phyloP scores from a whole-genome alignment of 257 asterid species.

The Mitragyna speciosa region DNA sequence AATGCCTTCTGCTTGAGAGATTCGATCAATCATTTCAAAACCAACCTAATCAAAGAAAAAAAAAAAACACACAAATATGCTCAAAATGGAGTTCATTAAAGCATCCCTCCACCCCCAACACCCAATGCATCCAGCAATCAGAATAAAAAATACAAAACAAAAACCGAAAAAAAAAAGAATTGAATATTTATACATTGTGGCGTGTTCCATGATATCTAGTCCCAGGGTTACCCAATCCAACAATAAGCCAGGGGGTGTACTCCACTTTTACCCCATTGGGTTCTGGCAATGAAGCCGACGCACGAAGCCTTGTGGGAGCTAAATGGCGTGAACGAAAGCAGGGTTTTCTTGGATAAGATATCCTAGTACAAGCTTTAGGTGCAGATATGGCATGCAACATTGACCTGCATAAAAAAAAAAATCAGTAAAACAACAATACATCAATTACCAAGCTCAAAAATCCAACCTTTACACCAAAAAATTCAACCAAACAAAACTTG shows the following conservation, averaged over 20 bases:
- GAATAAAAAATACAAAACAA: not conserved
- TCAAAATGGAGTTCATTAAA: not conserved
- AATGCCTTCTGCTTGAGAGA: constrained; percentile 76
- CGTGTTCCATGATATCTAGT: constrained; percentile 95
- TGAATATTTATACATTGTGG: constrained; percentile 60
- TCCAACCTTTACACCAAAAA: not conserved
- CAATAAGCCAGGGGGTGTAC: constrained; percentile 96
- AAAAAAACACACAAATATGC: not conserved
- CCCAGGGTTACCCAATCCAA: constrained; percentile 99
- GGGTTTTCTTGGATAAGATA: constrained; percentile 49
- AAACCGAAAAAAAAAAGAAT: not conserved
- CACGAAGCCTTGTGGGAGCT: constrained; percentile 44
- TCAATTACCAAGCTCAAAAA: not conserved
- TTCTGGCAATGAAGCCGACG: constrained; percentile 53
- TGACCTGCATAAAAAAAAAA: constrained; percentile 20
- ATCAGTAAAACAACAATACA: not conserved
- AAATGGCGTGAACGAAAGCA: constrained; percentile 36
- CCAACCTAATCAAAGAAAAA: constrained; percentile 58
- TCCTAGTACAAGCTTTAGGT: constrained; percentile 36
- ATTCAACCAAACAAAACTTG: not conserved
- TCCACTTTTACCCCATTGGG: constrained; percentile 61
- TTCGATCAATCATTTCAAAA: constrained; percentile 85
- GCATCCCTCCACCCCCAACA: not conserved
- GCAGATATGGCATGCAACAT: constrained; percentile 62
- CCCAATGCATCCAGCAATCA: not conserved